phyloP scores from a whole-genome alignment of 768 basidiomycete species.

The Dendrothele bispora region DNA sequence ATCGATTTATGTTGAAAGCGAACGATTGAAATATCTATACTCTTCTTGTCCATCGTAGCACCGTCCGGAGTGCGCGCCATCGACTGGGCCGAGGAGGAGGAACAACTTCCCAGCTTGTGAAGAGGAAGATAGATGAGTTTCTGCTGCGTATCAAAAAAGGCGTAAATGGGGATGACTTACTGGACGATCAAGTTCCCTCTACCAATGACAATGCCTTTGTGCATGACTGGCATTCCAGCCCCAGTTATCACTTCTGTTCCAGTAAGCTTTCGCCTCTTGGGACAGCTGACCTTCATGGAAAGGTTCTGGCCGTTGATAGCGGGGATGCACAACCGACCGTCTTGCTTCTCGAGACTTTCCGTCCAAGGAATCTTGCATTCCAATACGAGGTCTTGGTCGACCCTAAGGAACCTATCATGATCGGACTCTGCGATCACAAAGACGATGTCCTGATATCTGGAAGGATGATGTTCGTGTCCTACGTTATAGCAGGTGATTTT shows the following conservation, averaged over 20 bases:
- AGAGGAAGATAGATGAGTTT: background rate
- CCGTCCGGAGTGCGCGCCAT: conserved; percentile 7
- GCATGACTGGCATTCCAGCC: conserved; percentile 69
- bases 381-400: conserved; percentile 56
- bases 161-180: conserved; percentile 44
- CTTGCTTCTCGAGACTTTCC: conserved; percentile 45
- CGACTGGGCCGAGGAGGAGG: conserved; percentile 27
- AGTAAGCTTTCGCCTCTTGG: conserved; percentile 31
- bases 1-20: too few relatives aligned
- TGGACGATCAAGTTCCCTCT: conserved; percentile 64
- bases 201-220: conserved; percentile 50
- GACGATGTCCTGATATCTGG: conserved; percentile 61
- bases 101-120: conserved; percentile 38
- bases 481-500: conserved; percentile 60
- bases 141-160: conserved; percentile 2
- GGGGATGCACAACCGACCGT: conserved; percentile 48
- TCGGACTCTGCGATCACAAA: conserved; percentile 63
- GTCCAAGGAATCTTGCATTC: conserved; percentile 58
- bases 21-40: too few relatives aligned
- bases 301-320: conserved; percentile 62
- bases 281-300: conserved; percentile 50
- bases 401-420: conserved; percentile 56
- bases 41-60: too few relatives aligned
- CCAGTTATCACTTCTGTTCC: conserved; percentile 53
- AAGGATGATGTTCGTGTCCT: conserved; percentile 63